phyloP scores from a whole-genome alignment of 2,329 filamentous ascomycete species.

The Ceratocystis diversiconidia region DNA sequence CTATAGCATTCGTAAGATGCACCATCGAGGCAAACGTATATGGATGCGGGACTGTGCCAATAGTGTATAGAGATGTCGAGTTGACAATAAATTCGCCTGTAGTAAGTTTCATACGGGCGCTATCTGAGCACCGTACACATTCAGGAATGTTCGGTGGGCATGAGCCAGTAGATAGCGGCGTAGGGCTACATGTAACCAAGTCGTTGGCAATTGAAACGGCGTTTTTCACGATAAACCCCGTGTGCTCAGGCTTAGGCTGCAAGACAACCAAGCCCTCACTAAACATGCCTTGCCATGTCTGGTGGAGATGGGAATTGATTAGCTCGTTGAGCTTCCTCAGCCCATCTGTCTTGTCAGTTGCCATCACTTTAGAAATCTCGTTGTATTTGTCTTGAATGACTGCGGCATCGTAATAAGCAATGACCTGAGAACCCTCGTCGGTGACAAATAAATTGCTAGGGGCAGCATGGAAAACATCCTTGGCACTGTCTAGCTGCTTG shows the following conservation, averaged over 20 bases:
- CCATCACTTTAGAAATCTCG: conserved; percentile 48
- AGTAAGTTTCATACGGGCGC: conserved; percentile 50
- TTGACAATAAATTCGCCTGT: conserved; percentile 58
- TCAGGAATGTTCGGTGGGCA: conserved; percentile 70
- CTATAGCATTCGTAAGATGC: conserved; percentile 45
- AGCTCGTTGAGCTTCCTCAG: conserved; percentile 54
- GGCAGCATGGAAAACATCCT: conserved; percentile 49
- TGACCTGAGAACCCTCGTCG: conserved; percentile 48
- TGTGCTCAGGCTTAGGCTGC: conserved; percentile 64
- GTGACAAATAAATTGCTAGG: conserved; percentile 46
- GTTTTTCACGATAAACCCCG: conserved; percentile 55
- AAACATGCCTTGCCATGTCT: conserved; percentile 70
- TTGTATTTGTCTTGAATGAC: conserved; percentile 52
- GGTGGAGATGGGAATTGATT: conserved; percentile 74
- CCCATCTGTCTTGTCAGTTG: conserved; percentile 42
- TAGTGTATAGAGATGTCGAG: conserved; percentile 56
- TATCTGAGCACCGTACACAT: conserved; percentile 60
- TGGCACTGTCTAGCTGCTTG: conserved; percentile 40
- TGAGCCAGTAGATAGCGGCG: conserved; percentile 51
- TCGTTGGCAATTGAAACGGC: conserved; percentile 59
- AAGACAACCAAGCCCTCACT: conserved; percentile 63
- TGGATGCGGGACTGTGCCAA: conserved; percentile 81
- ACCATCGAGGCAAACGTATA: conserved; percentile 65
- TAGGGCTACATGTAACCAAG: conserved; percentile 59
- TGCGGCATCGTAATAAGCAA: conserved; percentile 63